These are phyloP conservation scores for Pichia sp. DNA, from an alignment of 1,139 yeast species.

Conservation along the genomic window DNA sequence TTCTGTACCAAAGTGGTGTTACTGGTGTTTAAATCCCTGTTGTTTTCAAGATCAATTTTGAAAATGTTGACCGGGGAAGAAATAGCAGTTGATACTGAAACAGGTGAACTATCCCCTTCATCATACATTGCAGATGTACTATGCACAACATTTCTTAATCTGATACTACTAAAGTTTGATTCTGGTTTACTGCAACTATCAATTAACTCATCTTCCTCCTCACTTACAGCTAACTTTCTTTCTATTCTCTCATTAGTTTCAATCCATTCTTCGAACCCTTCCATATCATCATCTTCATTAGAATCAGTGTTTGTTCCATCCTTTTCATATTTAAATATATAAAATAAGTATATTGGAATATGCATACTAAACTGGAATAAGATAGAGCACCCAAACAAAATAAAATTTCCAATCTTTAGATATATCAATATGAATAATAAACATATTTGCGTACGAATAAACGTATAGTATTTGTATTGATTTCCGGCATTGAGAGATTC, in stretches of 20 bases:
- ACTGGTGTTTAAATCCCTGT: background rate
- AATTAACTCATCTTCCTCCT: background rate
- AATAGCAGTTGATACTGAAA: background rate
- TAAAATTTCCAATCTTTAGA: constrained; percentile 21
- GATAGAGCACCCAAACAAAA: constrained; percentile 1
- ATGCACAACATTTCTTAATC: background rate
- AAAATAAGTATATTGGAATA: constrained; percentile 8
- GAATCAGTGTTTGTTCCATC: background rate
- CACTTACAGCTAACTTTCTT: background rate
- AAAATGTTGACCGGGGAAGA: background rate
- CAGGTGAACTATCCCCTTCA: background rate
- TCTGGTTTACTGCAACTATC: background rate
- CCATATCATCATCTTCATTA: background rate
- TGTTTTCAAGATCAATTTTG: background rate
- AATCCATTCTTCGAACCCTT: constrained; percentile 5
- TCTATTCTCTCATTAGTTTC: background rate
- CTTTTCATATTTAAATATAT: background rate
- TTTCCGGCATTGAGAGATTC: constrained; percentile 5
- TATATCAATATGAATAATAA: constrained; percentile 15
- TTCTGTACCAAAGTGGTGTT: background rate
- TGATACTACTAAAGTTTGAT: background rate
- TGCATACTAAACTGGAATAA: constrained; percentile 8
- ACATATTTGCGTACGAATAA: constrained; percentile 16
- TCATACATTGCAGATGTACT: background rate
- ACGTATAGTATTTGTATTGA: constrained; percentile 8